Conservation (phyloP, 352 stramenopile species). For the Phytophthora foliorum region DNA sequence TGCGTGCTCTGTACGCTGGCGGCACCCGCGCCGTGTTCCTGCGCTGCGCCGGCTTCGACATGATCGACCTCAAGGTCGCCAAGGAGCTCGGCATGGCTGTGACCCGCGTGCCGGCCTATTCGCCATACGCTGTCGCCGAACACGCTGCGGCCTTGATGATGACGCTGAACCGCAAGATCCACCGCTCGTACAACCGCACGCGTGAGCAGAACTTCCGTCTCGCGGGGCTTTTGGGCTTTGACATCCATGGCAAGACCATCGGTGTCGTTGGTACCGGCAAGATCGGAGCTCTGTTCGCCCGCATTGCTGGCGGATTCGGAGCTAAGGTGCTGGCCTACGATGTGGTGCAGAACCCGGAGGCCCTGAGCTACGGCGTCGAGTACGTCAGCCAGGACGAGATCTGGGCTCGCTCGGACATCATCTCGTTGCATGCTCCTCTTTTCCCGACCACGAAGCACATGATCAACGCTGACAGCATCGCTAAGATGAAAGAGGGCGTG, state of each 20-base stretch:
- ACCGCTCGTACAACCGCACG: constrained; percentile 80
- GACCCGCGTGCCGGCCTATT: constrained; percentile 79
- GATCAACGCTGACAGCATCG: constrained; percentile 79
- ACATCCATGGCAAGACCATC: constrained; percentile 80
- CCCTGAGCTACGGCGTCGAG: constrained; percentile 24
- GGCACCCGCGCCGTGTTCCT: constrained; percentile 79
- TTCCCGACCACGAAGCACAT: constrained; percentile 82
- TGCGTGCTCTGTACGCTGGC: constrained; percentile 56
- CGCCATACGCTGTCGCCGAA: constrained; percentile 83
- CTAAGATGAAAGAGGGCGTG: constrained; percentile 86
- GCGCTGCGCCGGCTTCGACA: constrained; percentile 85
- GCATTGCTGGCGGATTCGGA: constrained; percentile 37
- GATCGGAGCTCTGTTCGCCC: constrained; percentile 55
- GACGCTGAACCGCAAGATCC: constrained; percentile 86
- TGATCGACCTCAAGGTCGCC: constrained; percentile 71
- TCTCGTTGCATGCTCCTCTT: constrained; percentile 85
- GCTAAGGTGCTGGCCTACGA: constrained; percentile 70
- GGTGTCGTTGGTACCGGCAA: constrained; percentile 72
- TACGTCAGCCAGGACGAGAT: constrained; percentile 57
- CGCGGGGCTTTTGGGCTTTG: constrained; percentile 64
- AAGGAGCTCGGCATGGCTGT: constrained; percentile 72
- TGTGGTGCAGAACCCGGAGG: constrained; percentile 54
- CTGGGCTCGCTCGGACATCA: constrained; percentile 74
- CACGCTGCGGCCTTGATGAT: constrained; percentile 82
- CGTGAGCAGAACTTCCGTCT: constrained; percentile 84